phyloP scores from a whole-genome alignment of 192 early-diverging fungal genomes.

The Backusella westeae region DNA sequence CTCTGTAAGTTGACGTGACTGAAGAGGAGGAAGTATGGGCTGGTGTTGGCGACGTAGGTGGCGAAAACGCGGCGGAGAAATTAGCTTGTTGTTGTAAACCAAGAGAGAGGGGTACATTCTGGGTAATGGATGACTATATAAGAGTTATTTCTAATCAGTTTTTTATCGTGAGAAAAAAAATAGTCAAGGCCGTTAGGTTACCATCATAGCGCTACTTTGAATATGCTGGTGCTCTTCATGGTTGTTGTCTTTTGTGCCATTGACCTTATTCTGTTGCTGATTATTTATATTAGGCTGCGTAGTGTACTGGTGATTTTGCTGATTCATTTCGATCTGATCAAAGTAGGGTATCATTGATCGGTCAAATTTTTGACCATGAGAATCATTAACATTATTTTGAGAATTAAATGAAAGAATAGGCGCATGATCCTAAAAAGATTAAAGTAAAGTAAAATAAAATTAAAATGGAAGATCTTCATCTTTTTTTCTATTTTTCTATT shows the following conservation, averaged over 20 bases:
- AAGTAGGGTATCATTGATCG: constrained; percentile 7
- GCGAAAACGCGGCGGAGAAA: background rate
- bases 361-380: background rate
- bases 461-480: no score
- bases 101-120: background rate
- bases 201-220: background rate
- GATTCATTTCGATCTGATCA: constrained; percentile 4
- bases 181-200: background rate
- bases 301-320: background rate
- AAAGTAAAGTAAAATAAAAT: background rate
- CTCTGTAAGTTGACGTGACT: background rate
- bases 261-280: background rate
- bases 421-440: background rate
- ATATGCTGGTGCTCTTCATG: background rate
- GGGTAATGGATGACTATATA: background rate
- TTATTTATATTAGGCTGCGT: background rate
- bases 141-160: constrained; percentile 11
- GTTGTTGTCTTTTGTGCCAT: background rate
- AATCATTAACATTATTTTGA: background rate
- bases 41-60: background rate
- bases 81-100: background rate
- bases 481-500: background rate
- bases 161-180: constrained; percentile 13
- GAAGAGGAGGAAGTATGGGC: background rate
- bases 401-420: background rate